These are phyloP conservation scores for Penicillium cinerascens DNA, from an alignment of 495 filamentous ascomycete species.

Conservation along the genomic window DNA sequence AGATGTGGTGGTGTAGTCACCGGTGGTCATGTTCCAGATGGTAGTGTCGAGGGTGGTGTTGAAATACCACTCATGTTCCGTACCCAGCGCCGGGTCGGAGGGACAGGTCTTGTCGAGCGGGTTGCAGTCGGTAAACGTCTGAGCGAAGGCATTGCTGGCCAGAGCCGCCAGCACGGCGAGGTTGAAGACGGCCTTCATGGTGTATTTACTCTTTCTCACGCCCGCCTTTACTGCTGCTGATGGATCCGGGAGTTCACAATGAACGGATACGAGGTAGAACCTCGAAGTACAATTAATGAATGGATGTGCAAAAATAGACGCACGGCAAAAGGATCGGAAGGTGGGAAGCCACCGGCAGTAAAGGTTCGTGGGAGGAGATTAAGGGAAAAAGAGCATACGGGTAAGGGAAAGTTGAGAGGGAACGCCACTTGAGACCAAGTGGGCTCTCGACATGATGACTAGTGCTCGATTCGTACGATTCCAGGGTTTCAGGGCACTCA, in stretches of 20 bases:
- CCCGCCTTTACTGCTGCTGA: constrained; percentile 5
- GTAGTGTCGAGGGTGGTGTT: constrained; percentile 48
- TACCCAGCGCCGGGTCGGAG: constrained; percentile 64
- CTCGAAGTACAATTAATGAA: constrained; percentile 27
- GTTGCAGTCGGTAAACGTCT: constrained; percentile 61
- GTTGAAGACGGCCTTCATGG: constrained; percentile 26
- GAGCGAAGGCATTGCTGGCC: constrained; percentile 28
- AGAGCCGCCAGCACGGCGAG: constrained; percentile 27
- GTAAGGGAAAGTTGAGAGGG: constrained; percentile 7
- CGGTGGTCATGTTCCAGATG: constrained; percentile 64
- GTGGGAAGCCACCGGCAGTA: constrained; percentile 15
- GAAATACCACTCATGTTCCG: constrained; percentile 56
- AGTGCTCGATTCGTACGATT: constrained; percentile 3
- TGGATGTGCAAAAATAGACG: constrained; percentile 32
- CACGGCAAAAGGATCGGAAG: constrained; percentile 27
- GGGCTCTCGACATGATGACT: constrained; percentile 14
- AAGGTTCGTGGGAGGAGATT: neutral
- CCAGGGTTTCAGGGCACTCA: neutral
- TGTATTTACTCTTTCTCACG: constrained; percentile 2
- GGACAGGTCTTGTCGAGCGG: constrained; percentile 62
- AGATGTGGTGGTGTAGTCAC: constrained; percentile 43
- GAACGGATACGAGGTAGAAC: constrained; percentile 17
- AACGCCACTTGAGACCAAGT: constrained; percentile 14
- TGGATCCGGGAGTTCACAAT: constrained; percentile 2
- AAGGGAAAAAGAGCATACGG: constrained; percentile 2